phyloP scores from a whole-genome alignment of 106 monocot species.

The Phalaenopsis aphrodite region DNA sequence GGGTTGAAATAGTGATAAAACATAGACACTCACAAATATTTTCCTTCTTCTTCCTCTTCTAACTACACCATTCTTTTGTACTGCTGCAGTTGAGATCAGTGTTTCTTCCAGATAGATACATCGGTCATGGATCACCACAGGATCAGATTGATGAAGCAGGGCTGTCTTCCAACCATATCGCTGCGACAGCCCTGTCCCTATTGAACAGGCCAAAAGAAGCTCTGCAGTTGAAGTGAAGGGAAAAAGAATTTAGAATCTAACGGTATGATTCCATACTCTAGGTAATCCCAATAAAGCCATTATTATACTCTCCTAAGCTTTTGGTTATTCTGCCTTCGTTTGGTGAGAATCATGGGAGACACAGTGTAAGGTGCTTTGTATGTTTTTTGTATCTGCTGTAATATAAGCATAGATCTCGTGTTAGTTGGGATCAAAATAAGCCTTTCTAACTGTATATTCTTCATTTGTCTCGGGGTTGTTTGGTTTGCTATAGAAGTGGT shows the following conservation, averaged over 20 bases:
- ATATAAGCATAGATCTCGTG: background rate
- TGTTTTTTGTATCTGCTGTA: background rate
- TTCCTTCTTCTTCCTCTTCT: background rate
- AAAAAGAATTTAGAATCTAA: background rate
- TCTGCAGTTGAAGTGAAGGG: slow-evolving; percentile 30
- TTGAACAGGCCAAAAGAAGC: slow-evolving; percentile 51
- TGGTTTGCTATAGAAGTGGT: background rate
- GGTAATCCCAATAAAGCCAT: background rate
- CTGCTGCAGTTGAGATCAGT: slow-evolving; percentile 59
- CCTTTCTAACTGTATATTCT: background rate
- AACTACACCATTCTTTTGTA: background rate
- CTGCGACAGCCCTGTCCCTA: slow-evolving; percentile 46
- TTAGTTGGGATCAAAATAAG: background rate
- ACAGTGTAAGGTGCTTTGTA: background rate
- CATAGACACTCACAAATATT: background rate
- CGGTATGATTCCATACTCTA: background rate
- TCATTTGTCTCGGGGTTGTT: background rate
- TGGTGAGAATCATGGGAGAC: background rate
- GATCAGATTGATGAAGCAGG: slow-evolving; percentile 69
- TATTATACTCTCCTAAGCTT: background rate
- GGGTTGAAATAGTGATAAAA: too few relatives aligned
- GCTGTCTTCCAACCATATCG: slow-evolving; percentile 46
- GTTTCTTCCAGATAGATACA: slow-evolving; percentile 66
- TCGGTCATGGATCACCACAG: slow-evolving; percentile 54
- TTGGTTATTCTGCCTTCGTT: background rate